A percentile compares a stretch with the other conserved stretches of the same genome.
These are phyloP conservation scores for Lecanicillium sp. DNA, from an alignment of 2,329 filamentous ascomycete genomes.

Conservation along the genomic window DNA sequence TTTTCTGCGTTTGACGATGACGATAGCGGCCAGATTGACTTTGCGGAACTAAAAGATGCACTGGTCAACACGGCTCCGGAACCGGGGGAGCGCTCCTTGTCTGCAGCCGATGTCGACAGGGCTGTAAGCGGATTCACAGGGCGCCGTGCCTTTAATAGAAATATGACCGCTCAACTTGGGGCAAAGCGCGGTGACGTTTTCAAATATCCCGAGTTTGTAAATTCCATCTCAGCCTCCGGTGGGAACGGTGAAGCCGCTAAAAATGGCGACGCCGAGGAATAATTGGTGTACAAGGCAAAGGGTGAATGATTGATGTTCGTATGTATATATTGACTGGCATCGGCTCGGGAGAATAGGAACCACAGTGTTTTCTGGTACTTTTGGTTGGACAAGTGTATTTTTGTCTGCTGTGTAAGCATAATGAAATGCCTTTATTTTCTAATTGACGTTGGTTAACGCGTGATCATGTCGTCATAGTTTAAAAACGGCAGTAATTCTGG, in stretches of 20 bases:
- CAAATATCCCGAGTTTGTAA: slow-evolving; percentile 86
- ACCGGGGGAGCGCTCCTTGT: slow-evolving; percentile 55
- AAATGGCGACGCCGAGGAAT: slow-evolving; percentile 19
- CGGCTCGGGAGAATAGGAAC: too few species aligned
- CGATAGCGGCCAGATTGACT: slow-evolving; percentile 86
- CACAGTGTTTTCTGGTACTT: too few species aligned
- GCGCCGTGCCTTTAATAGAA: slow-evolving; percentile 70
- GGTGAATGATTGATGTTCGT: neutral
- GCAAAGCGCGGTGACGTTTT: slow-evolving; percentile 78
- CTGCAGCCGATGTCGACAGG: slow-evolving; percentile 70
- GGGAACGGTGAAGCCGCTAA: slow-evolving; percentile 25
- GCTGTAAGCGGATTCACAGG: slow-evolving; percentile 84
- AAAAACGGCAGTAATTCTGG: too few species aligned
- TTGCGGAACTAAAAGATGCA: slow-evolving; percentile 73
- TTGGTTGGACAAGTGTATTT: too few species aligned
- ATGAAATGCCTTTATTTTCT: too few species aligned
- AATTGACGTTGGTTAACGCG: too few species aligned
- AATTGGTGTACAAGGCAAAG: neutral
- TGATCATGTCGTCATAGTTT: too few species aligned
- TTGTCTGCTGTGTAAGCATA: too few species aligned
- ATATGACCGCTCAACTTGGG: slow-evolving; percentile 40
- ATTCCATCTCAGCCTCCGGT: slow-evolving; percentile 51
- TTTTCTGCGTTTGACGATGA: slow-evolving; percentile 95
- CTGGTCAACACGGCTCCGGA: slow-evolving; percentile 76
- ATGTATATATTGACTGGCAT: slow-evolving; percentile 1